Evolutionary conservation across 495 filamentous ascomycete genomes (phyloP).

Genomic region (Penicillium alfredii): DNA sequence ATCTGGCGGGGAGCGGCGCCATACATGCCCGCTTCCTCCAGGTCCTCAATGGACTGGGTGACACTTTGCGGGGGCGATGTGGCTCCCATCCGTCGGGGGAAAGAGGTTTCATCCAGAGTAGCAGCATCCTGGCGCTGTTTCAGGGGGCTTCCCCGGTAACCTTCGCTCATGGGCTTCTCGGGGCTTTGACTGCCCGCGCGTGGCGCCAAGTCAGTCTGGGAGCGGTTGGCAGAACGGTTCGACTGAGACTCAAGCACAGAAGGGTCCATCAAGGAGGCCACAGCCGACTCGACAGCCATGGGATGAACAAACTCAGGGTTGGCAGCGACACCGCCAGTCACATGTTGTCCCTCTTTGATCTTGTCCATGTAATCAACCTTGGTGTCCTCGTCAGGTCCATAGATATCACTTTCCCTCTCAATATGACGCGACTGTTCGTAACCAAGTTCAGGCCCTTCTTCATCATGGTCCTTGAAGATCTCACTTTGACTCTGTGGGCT

Average conservation of each 20-base stretch:
- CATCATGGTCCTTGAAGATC: conserved; percentile 34
- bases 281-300: conserved; percentile 73
- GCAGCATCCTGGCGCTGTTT: conserved; percentile 40
- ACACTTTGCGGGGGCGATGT: conserved; percentile 74
- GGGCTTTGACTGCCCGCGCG: conserved; percentile 21
- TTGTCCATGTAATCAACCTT: conserved; percentile 52
- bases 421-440: conserved; percentile 36
- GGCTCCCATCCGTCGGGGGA: conserved; percentile 42
- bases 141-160: conserved; percentile 36
- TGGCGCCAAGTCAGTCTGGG: conserved; percentile 27
- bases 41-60: conserved; percentile 56
- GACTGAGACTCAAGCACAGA: conserved; percentile 51
- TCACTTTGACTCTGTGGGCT: conserved; percentile 46
- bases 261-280: conserved; percentile 78
- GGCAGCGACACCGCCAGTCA: conserved; percentile 55
- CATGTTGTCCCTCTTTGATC: conserved; percentile 58
- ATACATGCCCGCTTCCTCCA: conserved; percentile 47
- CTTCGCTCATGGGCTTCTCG: conserved; percentile 13
- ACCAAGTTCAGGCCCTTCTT: conserved; percentile 31
- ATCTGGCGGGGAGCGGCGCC: conserved; percentile 58
- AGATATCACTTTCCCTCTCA: conserved; percentile 34
- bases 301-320: conserved; percentile 73
- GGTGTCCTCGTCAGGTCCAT: conserved; percentile 41
- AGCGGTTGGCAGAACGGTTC: conserved; percentile 31
- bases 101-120: conserved; percentile 40